Evolutionary conservation across 1,284 basidiomycete species (phyloP), one percentile per base, ranked within the genome.

Genomic region (Fomitiporia mediterranea): DNA sequence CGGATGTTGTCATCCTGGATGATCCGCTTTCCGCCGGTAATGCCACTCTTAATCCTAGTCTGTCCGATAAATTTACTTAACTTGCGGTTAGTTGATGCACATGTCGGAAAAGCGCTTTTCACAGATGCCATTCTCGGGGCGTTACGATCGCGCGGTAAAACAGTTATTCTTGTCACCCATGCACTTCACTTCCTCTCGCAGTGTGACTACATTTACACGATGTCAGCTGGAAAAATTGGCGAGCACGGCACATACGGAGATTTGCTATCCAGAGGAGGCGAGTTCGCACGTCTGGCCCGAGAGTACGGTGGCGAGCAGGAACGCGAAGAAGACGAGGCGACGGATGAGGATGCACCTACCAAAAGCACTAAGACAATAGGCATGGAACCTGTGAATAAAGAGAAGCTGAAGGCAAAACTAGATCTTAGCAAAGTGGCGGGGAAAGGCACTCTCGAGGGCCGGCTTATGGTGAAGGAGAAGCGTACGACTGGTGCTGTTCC

Each of bases 11-110:
- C 17, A 75, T 88, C 17, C 75, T 91, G 56, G 88, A 91, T 65
- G 87, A 91, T 66, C 86, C 86, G 2, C 74, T 90, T 3, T 88
- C 84, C 49, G 88, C 87, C 13, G 81, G 81, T 79, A 60, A 53
- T n/a, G 66, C 60, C 4, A 28, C n/a, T n/a, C n/a, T n/a, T n/a
- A n/a, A n/a, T n/a, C n/a, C n/a, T n/a, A n/a, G n/a, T n/a, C n/a
- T n/a, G n/a, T n/a, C n/a, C n/a, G n/a, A n/a, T n/a, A n/a, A n/a
- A 19, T 35, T 27, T 57, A 42, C 35, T 43, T 21, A 42, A 17
- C 25, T 17, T 28, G 42, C 43, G 40, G 21, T 4, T 56, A 78
- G 83, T 87, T 44, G 84, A 87, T 63, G 83, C 84, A 1, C 83
- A 86, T 63, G 84, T 87, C 48, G 87, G 86, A 4, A 81, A 83